Percentiles rank a stretch among this genome's conserved stretches.
Evolutionary conservation across 768 basidiomycete genomes (phyloP).

Genomic region (Leccinum aurantiacum): DNA sequence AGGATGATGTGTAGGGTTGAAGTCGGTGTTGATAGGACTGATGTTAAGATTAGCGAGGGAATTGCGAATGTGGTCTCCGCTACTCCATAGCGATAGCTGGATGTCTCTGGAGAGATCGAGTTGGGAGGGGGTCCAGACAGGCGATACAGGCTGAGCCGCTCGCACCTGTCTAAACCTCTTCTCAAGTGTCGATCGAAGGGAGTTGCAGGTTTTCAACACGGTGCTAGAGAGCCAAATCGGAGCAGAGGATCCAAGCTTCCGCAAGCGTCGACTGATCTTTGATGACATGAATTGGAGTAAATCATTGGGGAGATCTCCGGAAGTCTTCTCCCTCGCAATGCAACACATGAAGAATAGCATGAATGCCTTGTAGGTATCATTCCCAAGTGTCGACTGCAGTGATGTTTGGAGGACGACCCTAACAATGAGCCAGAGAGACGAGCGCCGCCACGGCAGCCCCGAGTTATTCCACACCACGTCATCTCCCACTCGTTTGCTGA

Average conservation of each 20-base stretch:
- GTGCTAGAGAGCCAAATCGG: constrained; percentile 37
- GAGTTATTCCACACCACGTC: constrained; percentile 7
- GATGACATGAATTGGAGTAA: constrained; percentile 30
- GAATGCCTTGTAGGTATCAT: constrained; percentile 45
- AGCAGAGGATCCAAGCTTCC: constrained; percentile 26
- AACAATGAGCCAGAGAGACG: constrained; percentile 38
- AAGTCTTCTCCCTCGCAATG: constrained; percentile 23
- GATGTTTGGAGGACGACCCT: constrained; percentile 36
- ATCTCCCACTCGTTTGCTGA: constrained; percentile 5
- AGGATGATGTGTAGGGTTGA: constrained; percentile 2
- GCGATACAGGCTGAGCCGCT: constrained; percentile 25
- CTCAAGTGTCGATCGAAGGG: constrained; percentile 25
- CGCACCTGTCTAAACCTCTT: constrained; percentile 37
- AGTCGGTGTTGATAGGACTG: not conserved
- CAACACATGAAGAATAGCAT: constrained; percentile 41
- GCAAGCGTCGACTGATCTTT: constrained; percentile 28
- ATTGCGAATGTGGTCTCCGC: not conserved
- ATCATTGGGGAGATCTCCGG: constrained; percentile 21
- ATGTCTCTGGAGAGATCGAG: not conserved
- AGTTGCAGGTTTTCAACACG: constrained; percentile 36
- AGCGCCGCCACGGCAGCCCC: constrained; percentile 31
- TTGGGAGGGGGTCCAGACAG: constrained; percentile 31
- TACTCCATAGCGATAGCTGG: not conserved
- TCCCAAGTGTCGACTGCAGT: constrained; percentile 12
- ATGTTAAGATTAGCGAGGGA: not conserved